Evolutionary conservation across 31 red algal genomes (phyloP), one percentile per base, ranked within the genome.

Genomic region (Porphyra umbilicalis): DNA sequence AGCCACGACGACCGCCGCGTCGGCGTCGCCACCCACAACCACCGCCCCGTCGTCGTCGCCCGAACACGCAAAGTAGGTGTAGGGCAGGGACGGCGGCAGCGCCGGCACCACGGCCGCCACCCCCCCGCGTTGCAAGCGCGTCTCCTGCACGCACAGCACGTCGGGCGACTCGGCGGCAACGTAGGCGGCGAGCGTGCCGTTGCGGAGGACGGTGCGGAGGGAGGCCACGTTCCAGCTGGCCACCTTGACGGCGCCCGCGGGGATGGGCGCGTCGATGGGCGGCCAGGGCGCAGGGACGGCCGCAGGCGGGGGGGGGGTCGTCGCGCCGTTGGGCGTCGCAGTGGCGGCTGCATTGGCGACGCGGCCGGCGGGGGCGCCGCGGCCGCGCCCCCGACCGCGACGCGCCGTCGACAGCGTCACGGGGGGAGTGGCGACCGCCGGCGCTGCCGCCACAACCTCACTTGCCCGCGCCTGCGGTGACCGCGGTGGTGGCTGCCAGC

Each of bases 71-170:
- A 71, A 71, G 25, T 71, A 71, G 25, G 57, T 29, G 25, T 29
- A 71, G 25, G 57, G 57, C 57, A 71, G 57, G 25, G 57, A 71
- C 0, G 11, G 20, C 20, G 57, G 57, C 57, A 71, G 57, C 57
- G 57, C 7, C n/a, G 77, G 20, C 20, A 7, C 34, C 2, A 89
- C 79, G 31, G 77, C 46, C 4, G 32, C 36, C 29, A 83, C 86
- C 9, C 84, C 82, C 46, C 81, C 83, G 16, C 81, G 82, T 8
- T 81, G 83, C 82, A 95, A 79, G 39, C 88, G 87, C 32, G 93
- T 95, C 74, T 95, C 93, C 85, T 95, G 93, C 4, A 95, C 32
- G 68, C 84, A 91, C 20, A 95, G 84, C 57, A 95, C 76, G 79
- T 95, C 84, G 32, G 91, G 86, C 8, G 42, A 34, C 29, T 93